Evolutionary conservation across 176 grass and related monocot genomes (phyloP), one percentile per base, ranked within the genome.

Genomic region (Dendrocalamus sinicus): DNA sequence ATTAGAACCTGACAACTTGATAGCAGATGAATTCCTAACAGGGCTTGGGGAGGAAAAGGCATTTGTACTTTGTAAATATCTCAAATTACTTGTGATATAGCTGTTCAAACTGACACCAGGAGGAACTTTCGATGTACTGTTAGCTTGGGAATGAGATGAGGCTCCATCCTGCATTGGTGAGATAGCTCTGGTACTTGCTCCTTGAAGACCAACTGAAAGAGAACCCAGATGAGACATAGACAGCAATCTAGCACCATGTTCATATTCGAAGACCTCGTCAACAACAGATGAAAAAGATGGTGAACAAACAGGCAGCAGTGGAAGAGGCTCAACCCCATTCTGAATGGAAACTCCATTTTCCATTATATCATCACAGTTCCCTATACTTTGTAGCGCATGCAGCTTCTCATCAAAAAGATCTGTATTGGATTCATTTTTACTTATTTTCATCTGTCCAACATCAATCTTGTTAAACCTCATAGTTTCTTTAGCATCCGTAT

Each of bases 281-380:
- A 98, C 96, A 86, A 95, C 84, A 88, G 93, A 98, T 22, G 96
- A 95, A 85, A 98, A 98, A 8, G 91, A 95, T 84, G 91, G 87
- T 72, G 91, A 94, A 88, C 71, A 85, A 81, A 46, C 86, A 88
- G 88, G 92, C 60, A 91, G 84, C 77, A 88, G 88, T 16, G 76
- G 65, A 91, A 82, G 28, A 78, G 90, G 23, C 80, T 90, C 93
- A 74, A 86, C 55, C 53, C 68, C 84, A 89, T 87, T 77, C 64
- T 87, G 86, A 73, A 85, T 35, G 23, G 67, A 55, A 81, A 89
- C 47, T 67, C 73, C 79, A 85, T 83, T 83, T 76, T 94, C 94
- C 46, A 73, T 88, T 22, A 91, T 82, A 52, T 88, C 80, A 70
- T 87, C 86, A 86, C 73, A 80, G 41, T 83, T 82, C 55, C 65